Percentiles rank a stretch among this genome's conserved stretches.
phyloP scores from a whole-genome alignment of 441 rosid genomes.

The Biscutella auriculata region DNA sequence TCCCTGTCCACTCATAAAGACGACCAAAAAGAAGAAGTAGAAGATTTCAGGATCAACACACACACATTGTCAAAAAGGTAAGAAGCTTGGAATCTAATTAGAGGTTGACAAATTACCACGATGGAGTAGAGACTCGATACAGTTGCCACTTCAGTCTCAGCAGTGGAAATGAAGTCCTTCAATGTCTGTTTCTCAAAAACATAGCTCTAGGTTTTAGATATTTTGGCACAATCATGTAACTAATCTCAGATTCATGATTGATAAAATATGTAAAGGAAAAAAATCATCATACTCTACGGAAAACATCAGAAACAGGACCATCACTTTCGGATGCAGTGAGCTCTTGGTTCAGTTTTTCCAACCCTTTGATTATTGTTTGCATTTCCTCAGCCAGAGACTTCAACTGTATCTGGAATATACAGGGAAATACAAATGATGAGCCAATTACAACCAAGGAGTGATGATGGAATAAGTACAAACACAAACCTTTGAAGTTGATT shows the following conservation, averaged over 20 bases:
- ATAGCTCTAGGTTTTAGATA: not conserved
- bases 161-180: constrained; percentile 58
- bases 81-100: not conserved
- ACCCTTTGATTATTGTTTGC: constrained; percentile 90
- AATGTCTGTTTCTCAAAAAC: constrained; percentile 35
- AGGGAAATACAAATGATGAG: constrained; percentile 4
- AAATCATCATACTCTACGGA: constrained; percentile 45
- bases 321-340: constrained; percentile 74
- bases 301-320: constrained; percentile 93
- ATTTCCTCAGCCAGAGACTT: constrained; percentile 90
- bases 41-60: constrained; percentile 2
- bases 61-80: constrained; percentile 4
- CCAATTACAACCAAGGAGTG: not conserved
- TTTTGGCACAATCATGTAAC: constrained; percentile 7
- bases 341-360: constrained; percentile 91
- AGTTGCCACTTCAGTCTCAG: constrained; percentile 71
- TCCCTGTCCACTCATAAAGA: constrained; percentile 45
- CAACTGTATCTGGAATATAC: constrained; percentile 71
- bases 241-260: not conserved
- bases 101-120: constrained; percentile 49
- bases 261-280: not conserved
- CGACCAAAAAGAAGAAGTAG: not conserved
- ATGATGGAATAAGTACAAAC: constrained; percentile 7
- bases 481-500: constrained; percentile 71
- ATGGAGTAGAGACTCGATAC: constrained; percentile 69